phyloP scores from a whole-genome alignment of 2,329 filamentous ascomycete genomes.

The Calonectria montana region DNA sequence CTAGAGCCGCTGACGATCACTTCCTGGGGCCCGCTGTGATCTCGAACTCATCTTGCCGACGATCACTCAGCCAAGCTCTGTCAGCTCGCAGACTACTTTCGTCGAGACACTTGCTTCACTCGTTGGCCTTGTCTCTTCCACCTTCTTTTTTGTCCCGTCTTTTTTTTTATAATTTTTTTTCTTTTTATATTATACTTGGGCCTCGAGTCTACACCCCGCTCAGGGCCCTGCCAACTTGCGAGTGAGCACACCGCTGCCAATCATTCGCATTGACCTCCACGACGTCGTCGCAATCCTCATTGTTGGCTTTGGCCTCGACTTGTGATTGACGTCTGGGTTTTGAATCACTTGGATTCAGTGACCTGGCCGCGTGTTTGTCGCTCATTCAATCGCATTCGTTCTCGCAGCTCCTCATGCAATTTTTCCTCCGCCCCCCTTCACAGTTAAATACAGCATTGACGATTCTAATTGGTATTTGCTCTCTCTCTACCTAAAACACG shows the following conservation, averaged over 20 bases:
- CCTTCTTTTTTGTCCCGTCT: not conserved
- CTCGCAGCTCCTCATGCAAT: not conserved
- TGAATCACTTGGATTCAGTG: not conserved
- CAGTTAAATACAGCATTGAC: not conserved
- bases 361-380: slow-evolving; percentile 14
- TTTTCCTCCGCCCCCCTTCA: not conserved
- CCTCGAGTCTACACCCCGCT: slow-evolving; percentile 17
- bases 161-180: too few relatives aligned
- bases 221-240: slow-evolving; percentile 14
- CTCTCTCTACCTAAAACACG: slow-evolving; percentile 23
- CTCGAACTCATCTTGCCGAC: slow-evolving; percentile 31
- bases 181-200: too few relatives aligned
- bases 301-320: slow-evolving; percentile 17
- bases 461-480: slow-evolving; percentile 10
- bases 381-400: slow-evolving; percentile 27
- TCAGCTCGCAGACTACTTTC: slow-evolving; percentile 5
- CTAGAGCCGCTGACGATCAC: slow-evolving; percentile 40
- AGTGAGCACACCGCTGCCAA: slow-evolving; percentile 16
- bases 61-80: slow-evolving; percentile 24
- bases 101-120: slow-evolving; percentile 23
- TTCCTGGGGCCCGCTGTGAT: slow-evolving; percentile 32
- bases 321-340: slow-evolving; percentile 16
- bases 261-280: slow-evolving; percentile 9
- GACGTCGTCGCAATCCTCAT: slow-evolving; percentile 30
- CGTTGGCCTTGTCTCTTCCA: slow-evolving; percentile 17